Conservation (phyloP, 108 stramenopile species). For the Seminavis robusta region DNA sequence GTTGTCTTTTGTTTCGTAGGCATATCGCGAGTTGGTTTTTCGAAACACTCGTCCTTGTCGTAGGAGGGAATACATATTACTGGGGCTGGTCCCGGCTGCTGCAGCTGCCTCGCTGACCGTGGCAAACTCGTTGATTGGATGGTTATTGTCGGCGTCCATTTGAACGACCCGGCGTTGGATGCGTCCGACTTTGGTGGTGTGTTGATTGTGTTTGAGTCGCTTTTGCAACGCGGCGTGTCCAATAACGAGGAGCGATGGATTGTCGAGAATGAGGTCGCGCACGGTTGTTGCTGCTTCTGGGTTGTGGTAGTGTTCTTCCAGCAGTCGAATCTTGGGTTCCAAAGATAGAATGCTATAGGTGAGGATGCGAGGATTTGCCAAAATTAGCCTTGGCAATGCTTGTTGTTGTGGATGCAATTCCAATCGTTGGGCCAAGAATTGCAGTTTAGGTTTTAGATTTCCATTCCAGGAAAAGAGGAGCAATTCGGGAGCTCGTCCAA, state of each 20-base stretch:
- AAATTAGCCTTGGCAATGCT: too few relatives aligned
- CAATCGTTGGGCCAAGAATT: neutral
- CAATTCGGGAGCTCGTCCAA: slow-evolving; percentile 7
- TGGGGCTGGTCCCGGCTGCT: neutral
- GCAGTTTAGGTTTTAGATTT: slow-evolving; percentile 1
- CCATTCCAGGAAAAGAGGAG: neutral
- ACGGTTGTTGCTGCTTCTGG: too few relatives aligned
- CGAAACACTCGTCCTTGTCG: neutral
- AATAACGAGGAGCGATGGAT: slow-evolving; percentile 7
- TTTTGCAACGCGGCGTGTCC: neutral
- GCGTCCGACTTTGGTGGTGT: too few relatives aligned
- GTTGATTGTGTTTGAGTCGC: too few relatives aligned
- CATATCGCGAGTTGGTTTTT: neutral
- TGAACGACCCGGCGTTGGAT: neutral
- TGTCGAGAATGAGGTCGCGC: too few relatives aligned
- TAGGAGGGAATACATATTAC: neutral
- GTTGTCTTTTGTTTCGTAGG: neutral
- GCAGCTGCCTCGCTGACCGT: neutral
- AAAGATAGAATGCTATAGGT: too few relatives aligned
- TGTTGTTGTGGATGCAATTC: too few relatives aligned
- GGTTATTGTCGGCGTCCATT: neutral
- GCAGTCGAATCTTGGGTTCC: slow-evolving; percentile 4
- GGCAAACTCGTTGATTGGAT: neutral
- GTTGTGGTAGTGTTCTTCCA: neutral
- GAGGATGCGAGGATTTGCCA: too few relatives aligned